These are phyloP conservation scores for Papiliotrema nemorosa DNA, from an alignment of 1,284 basidiomycete genomes.

Conservation along the genomic window DNA sequence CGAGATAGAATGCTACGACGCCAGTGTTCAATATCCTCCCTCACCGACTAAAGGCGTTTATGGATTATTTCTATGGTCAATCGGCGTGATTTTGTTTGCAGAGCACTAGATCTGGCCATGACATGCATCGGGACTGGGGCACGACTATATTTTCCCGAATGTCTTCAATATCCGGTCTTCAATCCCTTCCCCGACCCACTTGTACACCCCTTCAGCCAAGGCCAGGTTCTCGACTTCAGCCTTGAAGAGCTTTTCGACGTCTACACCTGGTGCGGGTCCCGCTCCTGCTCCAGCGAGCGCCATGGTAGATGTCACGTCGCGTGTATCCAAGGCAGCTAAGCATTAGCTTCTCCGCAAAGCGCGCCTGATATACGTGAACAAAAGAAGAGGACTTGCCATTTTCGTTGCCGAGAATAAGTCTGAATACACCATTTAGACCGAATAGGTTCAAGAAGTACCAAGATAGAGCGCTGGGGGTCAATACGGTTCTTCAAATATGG, in stretches of 20 bases:
- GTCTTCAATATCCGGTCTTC: conserved; percentile 71
- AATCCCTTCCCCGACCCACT: conserved; percentile 73
- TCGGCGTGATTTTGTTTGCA: not conserved
- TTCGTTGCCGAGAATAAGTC: conserved; percentile 84
- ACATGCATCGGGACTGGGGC: not conserved
- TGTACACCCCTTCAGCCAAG: conserved; percentile 78
- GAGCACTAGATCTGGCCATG: not conserved
- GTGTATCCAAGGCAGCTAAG: conserved; percentile 69
- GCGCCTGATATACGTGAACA: not conserved
- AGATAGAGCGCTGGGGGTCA: conserved; percentile 63
- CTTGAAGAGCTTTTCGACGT: conserved; percentile 85
- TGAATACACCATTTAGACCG: conserved; percentile 92
- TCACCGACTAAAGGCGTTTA: conserved; percentile 66
- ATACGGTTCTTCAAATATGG: too few species aligned
- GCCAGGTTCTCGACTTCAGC: conserved; percentile 91
- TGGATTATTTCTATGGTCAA: conserved; percentile 74
- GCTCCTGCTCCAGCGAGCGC: conserved; percentile 61
- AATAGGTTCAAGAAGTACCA: conserved; percentile 99
- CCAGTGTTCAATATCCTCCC: conserved; percentile 81
- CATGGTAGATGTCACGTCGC: conserved; percentile 67
- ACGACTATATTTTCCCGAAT: conserved; percentile 57
- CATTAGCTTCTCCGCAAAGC: too few species aligned
- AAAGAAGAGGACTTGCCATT: conserved; percentile 62
- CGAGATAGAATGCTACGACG: conserved; percentile 73
- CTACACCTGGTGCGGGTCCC: conserved; percentile 56